Base-by-base conservation (phyloP, 1,284 basidiomycete species). In the Ceratobasidium sp. region DNA sequence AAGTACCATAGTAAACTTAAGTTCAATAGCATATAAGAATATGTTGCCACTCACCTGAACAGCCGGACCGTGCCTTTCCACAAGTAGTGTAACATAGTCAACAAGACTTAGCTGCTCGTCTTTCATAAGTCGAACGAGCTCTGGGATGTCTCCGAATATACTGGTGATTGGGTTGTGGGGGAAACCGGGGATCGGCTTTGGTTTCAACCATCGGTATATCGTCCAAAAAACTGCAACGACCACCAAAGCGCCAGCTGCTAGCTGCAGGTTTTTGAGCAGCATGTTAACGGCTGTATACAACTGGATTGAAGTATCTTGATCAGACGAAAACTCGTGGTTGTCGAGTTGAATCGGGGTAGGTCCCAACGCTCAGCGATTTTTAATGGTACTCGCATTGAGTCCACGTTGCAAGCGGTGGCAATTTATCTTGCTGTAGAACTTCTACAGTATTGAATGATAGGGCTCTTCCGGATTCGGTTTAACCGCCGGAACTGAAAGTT, bases 81-180 rank as follows among this genome's bases (percentile, higher is more conserved):
- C 59, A 39, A 45, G 59, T 8, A 26, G 3, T 26, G 3, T 16
- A 45, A 39, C 41, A 39, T 61, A 61, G 10, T 61, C 59, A 5
- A 39, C 12, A 3, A 61, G 2, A 26, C 18, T 43, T 39, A n/a
- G 6, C 8, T 61, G 23, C 23, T 39, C 43, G 2, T 21, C 43
- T 39, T 61, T 61, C 39, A 45, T 16, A 21, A 46, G 2, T 28
- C 28, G 9, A 16, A 61, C 16, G 23, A 61, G 39, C 21, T 61
- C 59, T 12, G 41, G 59, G 9, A 61, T 23, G 26, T 61, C 59
- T 3, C 59, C 59, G 3, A 61, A 39, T 26, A 61, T 23, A 26
- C 59, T 46, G 10, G 39, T 61, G 26, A 61, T 4, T 6, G 59
- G 59, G 21, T 61, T 61, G 39, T 61, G 59, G 10, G 58, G 58